These are phyloP conservation scores for Nannizziopsis barbatae DNA, from an alignment of 2,329 filamentous ascomycete species.

Conservation along the genomic window DNA sequence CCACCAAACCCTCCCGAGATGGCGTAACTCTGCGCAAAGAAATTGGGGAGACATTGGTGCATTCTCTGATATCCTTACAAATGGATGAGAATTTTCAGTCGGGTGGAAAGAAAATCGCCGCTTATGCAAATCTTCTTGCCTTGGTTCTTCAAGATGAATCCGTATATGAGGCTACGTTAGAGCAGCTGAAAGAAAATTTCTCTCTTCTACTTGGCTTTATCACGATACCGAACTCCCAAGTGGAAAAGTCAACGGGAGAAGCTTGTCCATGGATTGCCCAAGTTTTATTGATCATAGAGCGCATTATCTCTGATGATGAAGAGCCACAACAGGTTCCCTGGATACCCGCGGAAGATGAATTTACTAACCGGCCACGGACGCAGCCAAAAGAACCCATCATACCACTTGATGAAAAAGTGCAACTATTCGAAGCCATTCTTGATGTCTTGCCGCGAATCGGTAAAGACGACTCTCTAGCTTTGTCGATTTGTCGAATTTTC, in stretches of 20 bases:
- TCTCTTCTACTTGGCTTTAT: conserved; percentile 67
- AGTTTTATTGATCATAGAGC: conserved; percentile 79
- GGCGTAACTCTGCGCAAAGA: conserved; percentile 53
- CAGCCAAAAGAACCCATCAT: conserved; percentile 52
- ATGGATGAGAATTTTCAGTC: conserved; percentile 46
- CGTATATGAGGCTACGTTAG: conserved; percentile 68
- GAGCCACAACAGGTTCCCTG: conserved; percentile 65
- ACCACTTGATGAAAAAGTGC: conserved; percentile 52
- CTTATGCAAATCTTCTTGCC: conserved; percentile 84
- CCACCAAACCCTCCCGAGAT: conserved; percentile 54
- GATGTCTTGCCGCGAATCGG: conserved; percentile 75
- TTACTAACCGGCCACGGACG: conserved; percentile 40
- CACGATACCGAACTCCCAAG: conserved; percentile 44
- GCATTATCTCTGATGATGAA: conserved; percentile 77
- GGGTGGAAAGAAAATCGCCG: conserved; percentile 61
- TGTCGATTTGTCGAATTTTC: conserved; percentile 71
- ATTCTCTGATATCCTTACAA: conserved; percentile 63
- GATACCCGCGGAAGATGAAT: conserved; percentile 36
- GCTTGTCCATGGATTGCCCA: conserved; percentile 88
- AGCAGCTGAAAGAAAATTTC: conserved; percentile 66
- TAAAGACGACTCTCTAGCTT: conserved; percentile 73
- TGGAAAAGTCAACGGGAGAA: conserved; percentile 59
- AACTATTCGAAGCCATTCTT: conserved; percentile 65
- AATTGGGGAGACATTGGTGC: conserved; percentile 70
- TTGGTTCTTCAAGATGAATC: conserved; percentile 69